Conservation (phyloP, 2,329 filamentous ascomycete species). For the Penicillium occitanis region DNA sequence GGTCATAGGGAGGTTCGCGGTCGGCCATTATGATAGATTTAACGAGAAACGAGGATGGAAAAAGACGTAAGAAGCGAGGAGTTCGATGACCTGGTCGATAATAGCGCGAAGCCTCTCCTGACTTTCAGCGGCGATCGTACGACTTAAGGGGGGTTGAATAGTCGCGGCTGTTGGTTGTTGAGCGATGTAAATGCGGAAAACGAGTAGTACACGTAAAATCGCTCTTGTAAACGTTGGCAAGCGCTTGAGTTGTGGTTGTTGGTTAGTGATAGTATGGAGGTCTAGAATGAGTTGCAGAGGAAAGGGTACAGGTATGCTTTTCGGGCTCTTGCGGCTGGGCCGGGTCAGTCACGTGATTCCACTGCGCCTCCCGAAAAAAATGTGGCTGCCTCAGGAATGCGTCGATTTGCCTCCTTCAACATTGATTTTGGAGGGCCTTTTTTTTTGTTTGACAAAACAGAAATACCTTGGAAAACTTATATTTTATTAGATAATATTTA, state of each 20-base stretch:
- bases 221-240: not conserved
- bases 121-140: constrained; percentile 7
- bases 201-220: not conserved
- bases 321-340: constrained; percentile 16
- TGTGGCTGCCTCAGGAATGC: constrained; percentile 11
- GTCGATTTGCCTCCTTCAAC: not conserved
- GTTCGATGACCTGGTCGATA: not conserved
- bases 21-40: constrained; percentile 51
- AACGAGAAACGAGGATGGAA: not conserved
- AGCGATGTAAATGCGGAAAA: not conserved
- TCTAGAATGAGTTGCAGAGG: constrained; percentile 2
- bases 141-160: not conserved
- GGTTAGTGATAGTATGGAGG: not conserved
- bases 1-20: constrained; percentile 72
- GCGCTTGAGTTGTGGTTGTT: not conserved
- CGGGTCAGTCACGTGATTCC: constrained; percentile 8
- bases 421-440: not conserved
- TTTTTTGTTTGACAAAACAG: not conserved
- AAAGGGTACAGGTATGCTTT: constrained; percentile 17
- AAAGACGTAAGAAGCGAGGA: not conserved
- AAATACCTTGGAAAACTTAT: too few species aligned
- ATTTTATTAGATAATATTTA: not conserved
- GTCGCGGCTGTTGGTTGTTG: not conserved
- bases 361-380: constrained; percentile 11
- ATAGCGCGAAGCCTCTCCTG: constrained; percentile 9